Evolutionary conservation across 2,329 filamentous ascomycete genomes (phyloP).

Genomic region (Aspergillus sp.): DNA sequence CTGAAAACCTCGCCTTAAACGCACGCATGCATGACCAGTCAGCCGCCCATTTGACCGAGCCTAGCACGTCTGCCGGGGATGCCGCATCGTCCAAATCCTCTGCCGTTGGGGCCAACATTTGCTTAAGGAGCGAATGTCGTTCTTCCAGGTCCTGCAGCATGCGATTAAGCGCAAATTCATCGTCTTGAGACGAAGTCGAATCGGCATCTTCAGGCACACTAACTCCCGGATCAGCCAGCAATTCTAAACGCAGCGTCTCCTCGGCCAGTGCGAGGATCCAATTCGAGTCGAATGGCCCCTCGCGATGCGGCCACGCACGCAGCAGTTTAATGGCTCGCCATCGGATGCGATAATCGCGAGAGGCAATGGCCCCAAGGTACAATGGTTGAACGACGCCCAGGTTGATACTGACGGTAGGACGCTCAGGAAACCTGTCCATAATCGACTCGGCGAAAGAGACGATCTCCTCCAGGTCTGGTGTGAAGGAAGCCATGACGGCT

Average conservation of each 20-base stretch:
- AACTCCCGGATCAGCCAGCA: not conserved
- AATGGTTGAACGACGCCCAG: not conserved
- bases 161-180: not conserved
- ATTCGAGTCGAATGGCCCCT: conserved; percentile 2
- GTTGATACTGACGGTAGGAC: not conserved
- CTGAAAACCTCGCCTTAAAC: not conserved
- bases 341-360: not conserved
- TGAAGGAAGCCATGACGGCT: not conserved
- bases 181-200: too few species aligned
- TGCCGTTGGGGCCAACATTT: not conserved
- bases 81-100: not conserved
- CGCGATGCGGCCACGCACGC: conserved; percentile 1
- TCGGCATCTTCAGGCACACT: too few species aligned
- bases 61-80: not conserved
- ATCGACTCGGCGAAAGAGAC: not conserved
- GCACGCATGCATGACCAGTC: not conserved
- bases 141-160: not conserved
- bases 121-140: not conserved
- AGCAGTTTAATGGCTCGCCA: conserved; percentile 4
- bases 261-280: not conserved
- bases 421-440: not conserved
- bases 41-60: not conserved
- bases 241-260: not conserved
- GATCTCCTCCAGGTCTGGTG: not conserved
- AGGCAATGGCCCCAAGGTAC: not conserved